These are phyloP conservation scores for Colletotrichum lindemuthianum DNA, from an alignment of 2,329 filamentous ascomycete genomes.

Conservation along the genomic window DNA sequence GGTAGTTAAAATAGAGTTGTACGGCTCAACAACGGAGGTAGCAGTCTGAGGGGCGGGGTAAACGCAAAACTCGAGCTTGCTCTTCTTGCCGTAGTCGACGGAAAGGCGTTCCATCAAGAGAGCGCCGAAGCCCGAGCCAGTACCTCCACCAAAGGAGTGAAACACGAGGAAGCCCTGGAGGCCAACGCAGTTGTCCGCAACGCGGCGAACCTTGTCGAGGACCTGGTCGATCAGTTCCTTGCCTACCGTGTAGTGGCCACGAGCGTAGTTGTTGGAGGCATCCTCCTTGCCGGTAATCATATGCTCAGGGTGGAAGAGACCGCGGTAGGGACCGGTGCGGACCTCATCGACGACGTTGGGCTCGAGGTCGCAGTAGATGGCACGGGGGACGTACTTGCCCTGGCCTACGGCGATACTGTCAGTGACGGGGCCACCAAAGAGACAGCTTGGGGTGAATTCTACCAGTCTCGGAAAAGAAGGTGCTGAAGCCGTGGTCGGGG, in stretches of 20 bases:
- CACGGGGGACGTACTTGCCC: constrained; percentile 98
- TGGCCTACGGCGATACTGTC: constrained; percentile 69
- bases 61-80: constrained; percentile 99
- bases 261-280: constrained; percentile 99
- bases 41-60: constrained; percentile 98
- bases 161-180: constrained; percentile 99
- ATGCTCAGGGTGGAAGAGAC: constrained; percentile 97
- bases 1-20: constrained; percentile 99
- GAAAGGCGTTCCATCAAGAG: constrained; percentile 99
- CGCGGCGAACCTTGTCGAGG: constrained; percentile 95
- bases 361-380: constrained; percentile 99
- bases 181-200: constrained; percentile 97
- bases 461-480: constrained; percentile 99
- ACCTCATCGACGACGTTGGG: constrained; percentile 99
- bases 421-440: background rate
- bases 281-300: constrained; percentile 99
- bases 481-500: constrained; percentile 98
- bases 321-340: constrained; percentile 95
- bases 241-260: constrained; percentile 99
- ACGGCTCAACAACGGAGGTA: constrained; percentile 97
- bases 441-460: constrained; percentile 44
- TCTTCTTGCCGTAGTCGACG: constrained; percentile 99
- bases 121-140: constrained; percentile 97
- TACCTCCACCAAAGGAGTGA: constrained; percentile 99
- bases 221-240: constrained; percentile 99